phyloP scores from a whole-genome alignment of 1,284 basidiomycete species.

The Gomphus bonarii region DNA sequence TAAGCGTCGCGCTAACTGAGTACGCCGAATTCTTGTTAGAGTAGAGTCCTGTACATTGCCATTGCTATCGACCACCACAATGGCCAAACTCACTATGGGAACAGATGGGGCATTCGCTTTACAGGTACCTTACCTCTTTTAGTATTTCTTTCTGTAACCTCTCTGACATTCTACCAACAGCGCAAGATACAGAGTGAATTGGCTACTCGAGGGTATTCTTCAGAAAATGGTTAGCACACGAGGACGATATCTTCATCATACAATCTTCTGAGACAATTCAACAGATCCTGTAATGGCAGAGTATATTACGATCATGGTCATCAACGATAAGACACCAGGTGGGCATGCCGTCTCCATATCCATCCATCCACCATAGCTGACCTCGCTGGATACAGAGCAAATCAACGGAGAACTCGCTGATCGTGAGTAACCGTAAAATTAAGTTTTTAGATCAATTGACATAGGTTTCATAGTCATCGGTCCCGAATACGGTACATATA shows the following conservation, averaged over 20 bases:
- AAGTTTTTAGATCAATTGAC: background rate
- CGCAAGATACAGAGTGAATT: slow-evolving; percentile 77
- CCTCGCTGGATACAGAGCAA: slow-evolving; percentile 45
- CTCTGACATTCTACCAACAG: slow-evolving; percentile 28
- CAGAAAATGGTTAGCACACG: slow-evolving; percentile 54
- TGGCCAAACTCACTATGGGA: slow-evolving; percentile 52
- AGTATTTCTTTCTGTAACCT: background rate
- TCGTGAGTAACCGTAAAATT: slow-evolving; percentile 33
- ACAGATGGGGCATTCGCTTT: slow-evolving; percentile 65
- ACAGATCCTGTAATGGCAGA: slow-evolving; percentile 83
- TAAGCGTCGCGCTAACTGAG: slow-evolving; percentile 11
- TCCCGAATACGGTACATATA: slow-evolving; percentile 55
- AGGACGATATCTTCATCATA: background rate
- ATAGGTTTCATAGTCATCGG: slow-evolving; percentile 50
- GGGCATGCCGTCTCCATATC: slow-evolving; percentile 18
- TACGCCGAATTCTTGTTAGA: slow-evolving; percentile 20
- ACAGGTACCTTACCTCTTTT: slow-evolving; percentile 38
- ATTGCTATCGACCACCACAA: slow-evolving; percentile 11
- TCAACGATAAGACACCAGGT: slow-evolving; percentile 81
- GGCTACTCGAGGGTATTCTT: slow-evolving; percentile 61
- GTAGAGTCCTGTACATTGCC: slow-evolving; percentile 15
- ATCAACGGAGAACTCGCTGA: slow-evolving; percentile 76
- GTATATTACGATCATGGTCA: slow-evolving; percentile 87
- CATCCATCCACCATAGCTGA: slow-evolving; percentile 9
- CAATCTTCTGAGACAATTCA: slow-evolving; percentile 3